Evolutionary conservation across 1,139 yeast species (phyloP).

Genomic region (Meyerozyma elateridarum): DNA sequence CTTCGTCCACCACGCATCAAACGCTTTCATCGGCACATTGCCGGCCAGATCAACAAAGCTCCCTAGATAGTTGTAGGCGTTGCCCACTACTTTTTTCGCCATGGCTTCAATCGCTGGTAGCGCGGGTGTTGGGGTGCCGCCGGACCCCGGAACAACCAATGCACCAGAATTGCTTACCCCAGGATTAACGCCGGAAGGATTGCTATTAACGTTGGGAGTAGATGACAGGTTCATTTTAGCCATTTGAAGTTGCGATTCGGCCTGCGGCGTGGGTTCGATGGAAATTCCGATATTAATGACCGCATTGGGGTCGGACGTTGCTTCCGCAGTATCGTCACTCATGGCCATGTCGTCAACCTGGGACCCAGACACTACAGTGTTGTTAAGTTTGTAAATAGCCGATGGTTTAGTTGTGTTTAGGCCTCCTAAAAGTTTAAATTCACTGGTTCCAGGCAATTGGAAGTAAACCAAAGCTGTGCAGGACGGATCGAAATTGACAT

Average conservation of each 20-base stretch:
- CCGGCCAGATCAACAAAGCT: conserved; percentile 78
- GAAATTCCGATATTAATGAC: conserved; percentile 76
- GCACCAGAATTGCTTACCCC: conserved; percentile 8
- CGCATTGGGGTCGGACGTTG: conserved; percentile 12
- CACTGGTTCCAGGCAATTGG: conserved; percentile 66
- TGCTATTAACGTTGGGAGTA: conserved; percentile 15
- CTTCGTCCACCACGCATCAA: conserved; percentile 96
- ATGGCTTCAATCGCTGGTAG: conserved; percentile 37
- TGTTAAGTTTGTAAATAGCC: conserved; percentile 81
- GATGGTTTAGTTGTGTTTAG: conserved; percentile 75
- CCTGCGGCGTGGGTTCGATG: conserved; percentile 68
- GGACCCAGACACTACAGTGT: conserved; percentile 17
- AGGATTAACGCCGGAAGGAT: no score
- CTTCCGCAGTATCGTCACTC: conserved; percentile 30
- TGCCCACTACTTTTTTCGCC: conserved; percentile 84
- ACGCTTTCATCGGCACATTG: conserved; percentile 80
- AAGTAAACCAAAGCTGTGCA: conserved; percentile 84
- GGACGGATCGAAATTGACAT: conserved; percentile 54
- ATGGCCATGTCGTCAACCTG: conserved; percentile 31
- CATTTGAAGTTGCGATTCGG: conserved; percentile 45
- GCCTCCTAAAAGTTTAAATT: conserved; percentile 76
- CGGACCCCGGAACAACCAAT: conserved; percentile 8
- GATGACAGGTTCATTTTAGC: conserved; percentile 24
- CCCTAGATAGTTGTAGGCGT: conserved; percentile 85
- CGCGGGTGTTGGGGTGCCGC: conserved; percentile 10